These are phyloP conservation scores for Nicotiana obtusifolia DNA, from an alignment of 257 asterid genomes.

Conservation along the genomic window DNA sequence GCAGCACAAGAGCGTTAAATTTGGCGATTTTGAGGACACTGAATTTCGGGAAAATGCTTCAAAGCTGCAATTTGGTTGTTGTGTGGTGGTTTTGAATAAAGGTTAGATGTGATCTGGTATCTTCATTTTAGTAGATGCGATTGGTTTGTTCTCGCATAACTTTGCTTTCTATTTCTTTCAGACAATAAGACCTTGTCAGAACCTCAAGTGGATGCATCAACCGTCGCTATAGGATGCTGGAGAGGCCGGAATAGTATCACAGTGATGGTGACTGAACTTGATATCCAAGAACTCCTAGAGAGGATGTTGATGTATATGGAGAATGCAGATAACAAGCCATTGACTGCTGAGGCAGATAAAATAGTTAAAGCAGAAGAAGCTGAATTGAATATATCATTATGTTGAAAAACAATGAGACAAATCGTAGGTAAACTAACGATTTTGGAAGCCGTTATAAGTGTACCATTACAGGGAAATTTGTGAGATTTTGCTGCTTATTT, in stretches of 20 bases:
- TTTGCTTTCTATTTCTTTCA: conserved; percentile 23
- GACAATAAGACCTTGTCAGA: conserved; percentile 35
- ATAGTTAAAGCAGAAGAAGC: neutral
- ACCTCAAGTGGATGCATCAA: conserved; percentile 37
- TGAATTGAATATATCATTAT: neutral
- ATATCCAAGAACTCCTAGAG: conserved; percentile 72
- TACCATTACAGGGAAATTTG: neutral
- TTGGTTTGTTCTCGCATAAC: neutral
- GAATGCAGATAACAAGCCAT: conserved; percentile 15
- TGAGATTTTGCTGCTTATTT: neutral
- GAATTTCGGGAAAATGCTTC: conserved; percentile 58
- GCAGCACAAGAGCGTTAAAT: conserved; percentile 70
- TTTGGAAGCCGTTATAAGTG: neutral
- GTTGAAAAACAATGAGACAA: neutral
- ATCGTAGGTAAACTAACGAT: neutral
- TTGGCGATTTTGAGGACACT: conserved; percentile 62
- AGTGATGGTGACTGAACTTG: conserved; percentile 75
- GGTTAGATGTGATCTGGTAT: conserved; percentile 35
- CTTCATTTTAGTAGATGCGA: neutral
- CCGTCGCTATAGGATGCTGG: conserved; percentile 89
- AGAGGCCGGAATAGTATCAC: conserved; percentile 68
- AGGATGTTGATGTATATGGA: conserved; percentile 41
- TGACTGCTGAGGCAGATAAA: conserved; percentile 20
- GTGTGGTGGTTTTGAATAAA: conserved; percentile 62
- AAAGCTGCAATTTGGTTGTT: conserved; percentile 70